These are phyloP conservation scores for Tulasnella sp. DNA, from an alignment of 768 basidiomycete genomes.

Conservation along the genomic window DNA sequence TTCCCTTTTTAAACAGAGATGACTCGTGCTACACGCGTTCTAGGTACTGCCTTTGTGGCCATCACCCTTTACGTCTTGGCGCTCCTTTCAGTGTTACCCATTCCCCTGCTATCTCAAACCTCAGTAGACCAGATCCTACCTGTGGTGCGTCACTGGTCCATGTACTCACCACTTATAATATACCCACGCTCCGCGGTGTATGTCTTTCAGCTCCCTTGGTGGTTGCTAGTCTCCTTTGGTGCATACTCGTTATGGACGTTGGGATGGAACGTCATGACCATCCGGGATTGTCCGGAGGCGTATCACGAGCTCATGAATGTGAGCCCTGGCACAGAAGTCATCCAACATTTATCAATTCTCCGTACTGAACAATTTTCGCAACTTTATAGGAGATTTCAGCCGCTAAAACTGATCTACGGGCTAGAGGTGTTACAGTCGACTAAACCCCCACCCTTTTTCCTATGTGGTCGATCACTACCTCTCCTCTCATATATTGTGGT, in stretches of 20 bases:
- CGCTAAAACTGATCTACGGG: constrained; percentile 17
- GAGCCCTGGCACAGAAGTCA: neutral
- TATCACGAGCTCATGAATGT: constrained; percentile 18
- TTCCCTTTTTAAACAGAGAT: neutral
- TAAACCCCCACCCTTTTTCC: constrained; percentile 1
- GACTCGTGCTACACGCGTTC: constrained; percentile 17
- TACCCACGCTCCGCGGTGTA: neutral
- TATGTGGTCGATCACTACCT: neutral
- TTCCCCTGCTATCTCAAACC: constrained; percentile 13
- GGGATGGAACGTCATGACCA: constrained; percentile 17
- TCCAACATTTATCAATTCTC: neutral
- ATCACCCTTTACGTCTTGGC: constrained; percentile 12
- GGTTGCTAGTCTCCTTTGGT: constrained; percentile 18
- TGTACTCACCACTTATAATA: neutral
- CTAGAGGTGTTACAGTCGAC: constrained; percentile 16
- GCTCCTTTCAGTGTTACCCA: constrained; percentile 14
- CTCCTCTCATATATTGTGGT: too few species aligned
- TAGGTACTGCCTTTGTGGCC: neutral
- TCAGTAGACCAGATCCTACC: constrained; percentile 11
- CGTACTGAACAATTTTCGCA: too few species aligned
- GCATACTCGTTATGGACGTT: constrained; percentile 16
- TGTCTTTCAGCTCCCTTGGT: constrained; percentile 15
- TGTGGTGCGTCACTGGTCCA: constrained; percentile 6
- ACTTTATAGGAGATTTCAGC: constrained; percentile 18
- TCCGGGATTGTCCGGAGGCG: constrained; percentile 18